Conservation (phyloP, 1,284 basidiomycete species). For the Porodaedalea pini region DNA sequence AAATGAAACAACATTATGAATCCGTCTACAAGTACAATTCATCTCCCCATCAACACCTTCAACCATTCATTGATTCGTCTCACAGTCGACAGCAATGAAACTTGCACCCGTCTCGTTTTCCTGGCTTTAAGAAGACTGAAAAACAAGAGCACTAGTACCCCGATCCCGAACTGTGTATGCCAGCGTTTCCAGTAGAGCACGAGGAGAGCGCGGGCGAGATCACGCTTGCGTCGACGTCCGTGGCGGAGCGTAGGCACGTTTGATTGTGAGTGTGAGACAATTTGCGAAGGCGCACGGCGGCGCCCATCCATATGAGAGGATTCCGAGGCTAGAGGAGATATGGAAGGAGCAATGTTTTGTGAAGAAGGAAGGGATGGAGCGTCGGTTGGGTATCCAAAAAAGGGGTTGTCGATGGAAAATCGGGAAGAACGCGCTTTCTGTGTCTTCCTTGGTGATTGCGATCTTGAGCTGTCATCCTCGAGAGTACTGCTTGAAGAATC, state of each 20-base stretch:
- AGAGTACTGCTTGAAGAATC: too few relatives aligned
- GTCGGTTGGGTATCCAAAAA: constrained; percentile 74
- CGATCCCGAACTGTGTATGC: constrained; percentile 40
- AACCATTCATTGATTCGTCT: too few relatives aligned
- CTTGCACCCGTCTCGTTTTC: too few relatives aligned
- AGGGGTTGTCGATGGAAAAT: constrained; percentile 68
- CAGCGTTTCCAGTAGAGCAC: constrained; percentile 66
- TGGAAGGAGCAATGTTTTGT: constrained; percentile 28
- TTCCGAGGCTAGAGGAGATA: neutral
- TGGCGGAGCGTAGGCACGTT: constrained; percentile 44
- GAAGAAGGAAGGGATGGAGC: neutral
- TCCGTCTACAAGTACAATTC: too few relatives aligned
- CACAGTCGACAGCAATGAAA: too few relatives aligned
- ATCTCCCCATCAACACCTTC: too few relatives aligned
- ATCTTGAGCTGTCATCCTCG: too few relatives aligned
- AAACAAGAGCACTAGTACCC: constrained; percentile 27
- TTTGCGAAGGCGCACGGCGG: neutral
- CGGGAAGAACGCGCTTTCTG: constrained; percentile 35
- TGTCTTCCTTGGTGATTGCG: constrained; percentile 2
- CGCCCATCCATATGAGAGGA: neutral
- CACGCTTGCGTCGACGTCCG: constrained; percentile 65
- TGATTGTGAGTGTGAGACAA: neutral
- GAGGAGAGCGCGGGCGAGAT: constrained; percentile 62
- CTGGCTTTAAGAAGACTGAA: constrained; percentile 3
- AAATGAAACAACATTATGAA: too few relatives aligned